phyloP scores from a whole-genome alignment of 768 basidiomycete genomes.

The Mycena belliarum region DNA sequence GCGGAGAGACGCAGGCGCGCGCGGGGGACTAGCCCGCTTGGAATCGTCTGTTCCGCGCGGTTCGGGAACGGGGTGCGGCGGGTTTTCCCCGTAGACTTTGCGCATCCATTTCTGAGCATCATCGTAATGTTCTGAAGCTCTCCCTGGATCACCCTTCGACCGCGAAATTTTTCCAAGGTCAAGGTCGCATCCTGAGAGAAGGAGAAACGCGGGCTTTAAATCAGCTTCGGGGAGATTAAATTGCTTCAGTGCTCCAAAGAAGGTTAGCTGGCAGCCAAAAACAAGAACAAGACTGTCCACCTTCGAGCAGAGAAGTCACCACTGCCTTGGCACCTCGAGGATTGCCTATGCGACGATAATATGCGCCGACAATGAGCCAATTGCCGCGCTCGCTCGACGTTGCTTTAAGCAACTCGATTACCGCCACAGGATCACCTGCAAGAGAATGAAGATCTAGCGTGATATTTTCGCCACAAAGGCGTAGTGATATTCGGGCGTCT shows the following conservation, averaged over 20 bases:
- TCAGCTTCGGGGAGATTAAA: constrained; percentile 37
- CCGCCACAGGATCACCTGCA: constrained; percentile 42
- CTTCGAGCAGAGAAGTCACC: constrained; percentile 47
- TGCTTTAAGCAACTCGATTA: constrained; percentile 47
- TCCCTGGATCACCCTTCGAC: constrained; percentile 26
- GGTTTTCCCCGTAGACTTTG: constrained; percentile 44
- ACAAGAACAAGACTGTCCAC: constrained; percentile 31
- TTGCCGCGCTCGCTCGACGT: constrained; percentile 49
- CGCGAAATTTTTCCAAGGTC: constrained; percentile 42
- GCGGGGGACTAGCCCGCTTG: constrained; percentile 1
- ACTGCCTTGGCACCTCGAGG: constrained; percentile 45
- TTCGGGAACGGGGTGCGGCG: background rate
- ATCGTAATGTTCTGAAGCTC: constrained; percentile 37
- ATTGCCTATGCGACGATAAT: constrained; percentile 53
- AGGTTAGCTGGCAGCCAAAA: constrained; percentile 5
- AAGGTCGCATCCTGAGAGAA: constrained; percentile 55
- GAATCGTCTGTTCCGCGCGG: background rate
- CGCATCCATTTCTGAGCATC: constrained; percentile 48
- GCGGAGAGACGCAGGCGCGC: constrained; percentile 10
- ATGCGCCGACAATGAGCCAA: constrained; percentile 57
- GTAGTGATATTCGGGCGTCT: constrained; percentile 33
- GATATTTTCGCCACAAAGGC: constrained; percentile 41
- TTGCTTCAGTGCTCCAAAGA: constrained; percentile 39
- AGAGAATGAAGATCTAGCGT: constrained; percentile 44
- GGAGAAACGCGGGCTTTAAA: constrained; percentile 51